phyloP scores from a whole-genome alignment of 2,329 filamentous ascomycete species.

The Botrytis porri region DNA sequence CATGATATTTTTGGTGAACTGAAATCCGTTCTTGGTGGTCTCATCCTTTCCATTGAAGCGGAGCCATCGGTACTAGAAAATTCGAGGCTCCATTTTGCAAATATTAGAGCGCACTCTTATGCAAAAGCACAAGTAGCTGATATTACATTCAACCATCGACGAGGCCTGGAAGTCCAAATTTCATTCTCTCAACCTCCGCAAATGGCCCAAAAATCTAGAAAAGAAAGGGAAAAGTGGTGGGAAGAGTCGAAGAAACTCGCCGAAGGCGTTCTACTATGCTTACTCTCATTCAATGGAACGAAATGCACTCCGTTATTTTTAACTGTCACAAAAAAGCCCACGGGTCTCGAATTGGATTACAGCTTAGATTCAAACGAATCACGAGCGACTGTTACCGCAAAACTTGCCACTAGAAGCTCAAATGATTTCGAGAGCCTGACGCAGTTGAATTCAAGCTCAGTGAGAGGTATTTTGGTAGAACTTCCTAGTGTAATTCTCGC shows the following conservation, averaged over 20 bases:
- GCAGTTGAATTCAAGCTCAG: background rate
- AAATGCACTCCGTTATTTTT: background rate
- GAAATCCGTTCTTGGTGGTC: constrained; percentile 9
- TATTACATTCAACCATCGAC: background rate
- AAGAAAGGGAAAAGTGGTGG: background rate
- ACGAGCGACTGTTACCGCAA: background rate
- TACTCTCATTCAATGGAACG: background rate
- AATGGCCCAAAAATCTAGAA: background rate
- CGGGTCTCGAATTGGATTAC: background rate
- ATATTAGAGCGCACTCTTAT: background rate
- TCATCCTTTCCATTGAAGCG: constrained; percentile 29
- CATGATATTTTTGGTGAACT: constrained; percentile 35
- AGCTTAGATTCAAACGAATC: background rate
- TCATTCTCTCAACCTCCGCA: background rate
- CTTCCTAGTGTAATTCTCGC: constrained; percentile 9
- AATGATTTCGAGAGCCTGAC: background rate
- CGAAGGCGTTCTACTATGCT: background rate
- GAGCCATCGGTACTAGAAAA: constrained; percentile 25
- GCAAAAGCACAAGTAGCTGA: background rate
- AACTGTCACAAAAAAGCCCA: background rate
- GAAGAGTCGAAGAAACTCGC: background rate
- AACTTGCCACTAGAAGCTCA: background rate
- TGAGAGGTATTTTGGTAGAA: background rate
- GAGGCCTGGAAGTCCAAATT: background rate
- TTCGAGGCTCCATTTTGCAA: constrained; percentile 24